These are phyloP conservation scores for Fusarium camptoceras DNA, from an alignment of 2,329 filamentous ascomycete genomes.

Conservation along the genomic window DNA sequence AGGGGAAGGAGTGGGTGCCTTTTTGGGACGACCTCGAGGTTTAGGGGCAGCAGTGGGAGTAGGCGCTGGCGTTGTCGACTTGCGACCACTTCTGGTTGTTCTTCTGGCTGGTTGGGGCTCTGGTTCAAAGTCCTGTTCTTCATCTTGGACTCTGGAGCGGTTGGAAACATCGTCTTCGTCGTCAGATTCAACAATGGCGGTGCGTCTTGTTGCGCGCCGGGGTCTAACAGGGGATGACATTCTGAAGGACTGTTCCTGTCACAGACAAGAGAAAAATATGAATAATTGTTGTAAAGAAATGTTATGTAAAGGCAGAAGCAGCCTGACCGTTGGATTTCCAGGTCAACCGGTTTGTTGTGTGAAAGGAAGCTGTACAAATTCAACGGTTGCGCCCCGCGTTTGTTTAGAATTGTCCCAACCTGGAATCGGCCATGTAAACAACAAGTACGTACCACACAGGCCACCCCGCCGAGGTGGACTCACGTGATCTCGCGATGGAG, in stretches of 20 bases:
- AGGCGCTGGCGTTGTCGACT: conserved; percentile 57
- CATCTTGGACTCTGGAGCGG: conserved; percentile 66
- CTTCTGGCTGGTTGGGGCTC: conserved; percentile 71
- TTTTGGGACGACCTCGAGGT: conserved; percentile 56
- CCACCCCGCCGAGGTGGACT: background rate
- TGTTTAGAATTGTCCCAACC: conserved; percentile 56
- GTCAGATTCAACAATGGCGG: conserved; percentile 82
- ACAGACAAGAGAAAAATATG: conserved; percentile 21
- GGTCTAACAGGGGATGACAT: conserved; percentile 55
- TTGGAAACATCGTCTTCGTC: conserved; percentile 75
- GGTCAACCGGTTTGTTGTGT: conserved; percentile 9
- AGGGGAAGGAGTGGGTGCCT: conserved; percentile 51
- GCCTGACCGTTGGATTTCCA: background rate
- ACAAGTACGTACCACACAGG: conserved; percentile 27
- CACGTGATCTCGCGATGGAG: conserved; percentile 44
- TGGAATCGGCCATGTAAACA: conserved; percentile 54
- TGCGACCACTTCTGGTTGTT: conserved; percentile 56
- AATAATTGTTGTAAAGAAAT: conserved; percentile 3
- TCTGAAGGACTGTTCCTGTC: conserved; percentile 23
- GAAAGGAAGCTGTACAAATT: conserved; percentile 36
- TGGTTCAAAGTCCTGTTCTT: conserved; percentile 83
- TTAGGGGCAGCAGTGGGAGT: conserved; percentile 61
- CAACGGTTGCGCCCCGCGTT: conserved; percentile 50
- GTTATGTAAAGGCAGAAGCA: conserved; percentile 1
- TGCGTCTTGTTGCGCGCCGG: conserved; percentile 69